Conservation (phyloP, 345 rosid genomes). For the Trapa bicornis region DNA sequence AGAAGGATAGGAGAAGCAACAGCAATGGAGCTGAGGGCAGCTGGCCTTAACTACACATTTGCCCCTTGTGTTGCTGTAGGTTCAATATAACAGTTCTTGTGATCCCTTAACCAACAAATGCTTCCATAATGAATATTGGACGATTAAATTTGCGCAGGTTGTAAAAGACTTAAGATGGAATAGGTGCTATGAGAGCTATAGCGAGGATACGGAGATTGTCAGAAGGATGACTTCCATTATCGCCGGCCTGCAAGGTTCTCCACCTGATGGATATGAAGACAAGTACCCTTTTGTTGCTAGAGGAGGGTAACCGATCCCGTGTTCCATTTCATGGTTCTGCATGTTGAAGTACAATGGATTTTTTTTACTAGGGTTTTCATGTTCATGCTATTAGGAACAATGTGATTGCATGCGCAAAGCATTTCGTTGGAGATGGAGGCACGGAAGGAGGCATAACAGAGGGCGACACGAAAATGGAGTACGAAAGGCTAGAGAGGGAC, state of each 20-base stretch:
- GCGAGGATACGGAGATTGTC: neutral
- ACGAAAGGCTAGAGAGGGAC: neutral
- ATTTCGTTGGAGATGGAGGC: constrained; percentile 3
- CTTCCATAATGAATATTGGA: too few species aligned
- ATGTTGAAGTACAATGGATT: neutral
- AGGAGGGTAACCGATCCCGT: neutral
- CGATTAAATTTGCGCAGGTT: neutral
- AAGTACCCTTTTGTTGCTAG: neutral
- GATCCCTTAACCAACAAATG: too few species aligned
- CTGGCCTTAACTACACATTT: neutral
- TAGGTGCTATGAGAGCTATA: neutral
- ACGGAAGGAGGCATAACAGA: neutral
- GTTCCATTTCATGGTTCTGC: too few species aligned
- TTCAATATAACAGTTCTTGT: too few species aligned
- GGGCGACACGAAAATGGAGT: neutral
- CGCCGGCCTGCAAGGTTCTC: neutral
- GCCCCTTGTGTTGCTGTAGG: neutral
- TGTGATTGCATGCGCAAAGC: neutral
- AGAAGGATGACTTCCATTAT: neutral
- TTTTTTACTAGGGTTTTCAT: neutral
- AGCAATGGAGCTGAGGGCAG: neutral
- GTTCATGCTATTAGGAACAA: neutral
- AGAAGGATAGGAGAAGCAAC: neutral
- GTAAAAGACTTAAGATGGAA: neutral
- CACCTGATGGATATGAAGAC: neutral